phyloP scores from a whole-genome alignment of 2,329 filamentous ascomycete genomes.

The Xylariaceae sp. region DNA sequence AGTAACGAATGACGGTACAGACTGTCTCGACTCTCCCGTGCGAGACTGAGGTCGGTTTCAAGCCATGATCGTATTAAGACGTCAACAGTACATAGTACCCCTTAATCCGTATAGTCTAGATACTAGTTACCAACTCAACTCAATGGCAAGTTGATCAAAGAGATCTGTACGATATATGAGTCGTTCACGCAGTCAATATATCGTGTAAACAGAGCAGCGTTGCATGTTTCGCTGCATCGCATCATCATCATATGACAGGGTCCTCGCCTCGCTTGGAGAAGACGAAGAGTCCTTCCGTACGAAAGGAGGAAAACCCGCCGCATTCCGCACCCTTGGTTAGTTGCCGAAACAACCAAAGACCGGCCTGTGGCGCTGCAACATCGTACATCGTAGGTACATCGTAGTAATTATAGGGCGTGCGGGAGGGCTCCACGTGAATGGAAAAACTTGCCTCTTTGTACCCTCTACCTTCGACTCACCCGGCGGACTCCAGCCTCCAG shows the following conservation, averaged over 20 bases:
- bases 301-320: too few species aligned
- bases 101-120: too few species aligned
- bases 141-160: too few species aligned
- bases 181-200: background rate
- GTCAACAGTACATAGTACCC: background rate
- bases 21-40: too few species aligned
- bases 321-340: background rate
- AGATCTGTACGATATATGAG: too few species aligned
- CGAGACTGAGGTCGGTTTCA: background rate
- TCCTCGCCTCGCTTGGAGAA: too few species aligned
- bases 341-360: background rate
- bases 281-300: too few species aligned
- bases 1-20: too few species aligned
- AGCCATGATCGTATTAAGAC: background rate
- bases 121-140: too few species aligned
- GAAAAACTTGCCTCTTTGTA: background rate
- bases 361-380: background rate
- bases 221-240: background rate
- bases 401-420: background rate
- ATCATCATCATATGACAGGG: background rate
- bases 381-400: background rate
- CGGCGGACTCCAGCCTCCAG: background rate
- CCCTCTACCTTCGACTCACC: too few species aligned
- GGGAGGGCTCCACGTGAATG: background rate
- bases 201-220: background rate